Base-by-base conservation (phyloP, 495 filamentous ascomycete species). In the Daldinia loculata region DNA sequence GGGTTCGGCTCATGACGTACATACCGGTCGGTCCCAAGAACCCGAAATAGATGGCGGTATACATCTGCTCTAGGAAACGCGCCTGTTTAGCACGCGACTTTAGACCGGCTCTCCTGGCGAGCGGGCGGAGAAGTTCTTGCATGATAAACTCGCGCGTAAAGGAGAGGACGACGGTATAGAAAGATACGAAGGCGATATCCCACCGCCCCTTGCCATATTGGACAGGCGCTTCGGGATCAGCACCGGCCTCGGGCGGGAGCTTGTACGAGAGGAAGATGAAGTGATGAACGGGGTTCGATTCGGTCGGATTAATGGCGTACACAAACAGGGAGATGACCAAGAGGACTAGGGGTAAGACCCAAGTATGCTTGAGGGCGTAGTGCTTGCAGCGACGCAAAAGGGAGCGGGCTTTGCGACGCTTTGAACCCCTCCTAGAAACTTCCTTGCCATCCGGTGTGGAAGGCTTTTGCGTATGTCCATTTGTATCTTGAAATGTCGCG, bases 71-170 rank as follows among this genome's bases (percentile, higher is more conserved):
- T 93, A 98, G 96, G 85, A 97, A 98, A 15, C 95, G 90, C 9
- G 91, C 86, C 58, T 94, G 92, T 82, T 98, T 99, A 48, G 87
- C 88, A 32, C 90, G 87, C 53, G 86, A 88, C 48, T 81, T 86
- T 71, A 99, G 89, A 4, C 93, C 93, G 56, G 81, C 88, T 63
- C 82, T 84, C 27, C 88, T 81, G 4, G 94, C 94, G 71, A 93
- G 79, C 0, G 93, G 95, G 6, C 92, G 91, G 61, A 98, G 87
- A 52, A 97, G 64, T 70, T 92, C 91, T 83, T 97, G 95, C 95
- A 98, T 97, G 76, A 97, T 83, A 80, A 98, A 97, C 77, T 98
- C 95, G 70, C 95, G 94, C 24, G 93, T 96, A 80, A 98, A 98
- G 48, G 90, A 91, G 57, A 98, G 84, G 32, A 98, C 88, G 45